phyloP scores from a whole-genome alignment of 2,329 filamentous ascomycete genomes.

The Pseudogymnoascus sp. region DNA sequence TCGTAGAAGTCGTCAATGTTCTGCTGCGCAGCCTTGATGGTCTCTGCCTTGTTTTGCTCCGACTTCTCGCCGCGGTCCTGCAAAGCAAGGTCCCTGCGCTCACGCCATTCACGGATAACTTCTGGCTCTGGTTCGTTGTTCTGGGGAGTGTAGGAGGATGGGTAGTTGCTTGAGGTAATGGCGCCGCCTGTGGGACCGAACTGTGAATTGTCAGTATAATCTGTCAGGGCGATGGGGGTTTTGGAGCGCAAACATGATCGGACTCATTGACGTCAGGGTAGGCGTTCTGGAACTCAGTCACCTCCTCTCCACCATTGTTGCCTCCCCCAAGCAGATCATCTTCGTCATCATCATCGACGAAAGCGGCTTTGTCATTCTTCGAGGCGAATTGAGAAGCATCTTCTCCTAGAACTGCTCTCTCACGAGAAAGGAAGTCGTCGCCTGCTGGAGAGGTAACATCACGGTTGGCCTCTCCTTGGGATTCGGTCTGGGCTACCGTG shows the following conservation, averaged over 20 bases:
- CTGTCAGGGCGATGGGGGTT: not conserved
- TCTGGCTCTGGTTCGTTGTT: constrained; percentile 76
- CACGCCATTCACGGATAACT: constrained; percentile 85
- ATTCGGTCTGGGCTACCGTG: constrained; percentile 59
- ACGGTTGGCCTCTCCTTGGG: constrained; percentile 42
- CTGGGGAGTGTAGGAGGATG: constrained; percentile 27
- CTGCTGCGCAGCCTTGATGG: constrained; percentile 78
- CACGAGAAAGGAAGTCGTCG: constrained; percentile 84
- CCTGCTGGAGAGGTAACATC: constrained; percentile 52
- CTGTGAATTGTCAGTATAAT: constrained; percentile 3
- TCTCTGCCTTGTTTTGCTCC: constrained; percentile 72
- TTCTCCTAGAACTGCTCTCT: constrained; percentile 83
- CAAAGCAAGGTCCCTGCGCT: constrained; percentile 75
- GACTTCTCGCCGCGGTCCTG: constrained; percentile 80
- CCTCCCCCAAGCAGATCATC: constrained; percentile 61
- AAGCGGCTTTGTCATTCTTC: constrained; percentile 59
- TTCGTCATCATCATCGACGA: constrained; percentile 58
- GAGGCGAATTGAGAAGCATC: constrained; percentile 87
- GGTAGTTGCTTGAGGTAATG: constrained; percentile 59
- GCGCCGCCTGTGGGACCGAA: constrained; percentile 50
- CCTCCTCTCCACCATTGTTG: constrained; percentile 34
- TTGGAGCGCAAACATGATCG: constrained; percentile 54
- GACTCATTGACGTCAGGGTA: constrained; percentile 69
- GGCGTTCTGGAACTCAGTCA: constrained; percentile 67
- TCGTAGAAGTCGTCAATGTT: constrained; percentile 99